These are phyloP conservation scores for Coccomyxa sp. DNA, from an alignment of 139 green algal genomes.

Conservation along the genomic window DNA sequence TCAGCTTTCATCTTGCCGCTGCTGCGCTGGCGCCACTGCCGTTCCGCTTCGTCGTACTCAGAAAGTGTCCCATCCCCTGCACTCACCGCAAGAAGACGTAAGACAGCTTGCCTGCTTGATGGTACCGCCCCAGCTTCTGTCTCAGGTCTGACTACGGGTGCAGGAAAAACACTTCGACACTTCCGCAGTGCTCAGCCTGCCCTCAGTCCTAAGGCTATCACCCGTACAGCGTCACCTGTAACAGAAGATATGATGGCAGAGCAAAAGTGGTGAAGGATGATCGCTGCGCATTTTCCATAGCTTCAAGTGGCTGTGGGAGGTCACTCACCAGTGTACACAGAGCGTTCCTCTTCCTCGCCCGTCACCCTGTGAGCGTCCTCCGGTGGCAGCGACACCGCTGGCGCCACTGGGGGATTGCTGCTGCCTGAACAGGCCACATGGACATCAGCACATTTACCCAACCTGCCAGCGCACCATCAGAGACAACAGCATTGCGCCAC, in stretches of 20 bases:
- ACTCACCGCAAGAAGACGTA: too few relatives aligned
- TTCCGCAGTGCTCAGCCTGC: neutral
- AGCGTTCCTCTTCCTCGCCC: constrained; percentile 73
- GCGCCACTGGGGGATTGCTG: neutral
- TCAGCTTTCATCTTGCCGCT: too few relatives aligned
- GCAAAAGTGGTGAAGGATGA: too few relatives aligned
- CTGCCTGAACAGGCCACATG: neutral
- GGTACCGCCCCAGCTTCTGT: too few relatives aligned
- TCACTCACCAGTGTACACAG: constrained; percentile 41
- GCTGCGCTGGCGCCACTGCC: neutral
- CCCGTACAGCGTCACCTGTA: neutral
- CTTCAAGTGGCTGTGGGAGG: neutral
- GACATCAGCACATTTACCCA: constrained; percentile 17
- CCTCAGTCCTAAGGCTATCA: neutral
- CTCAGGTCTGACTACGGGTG: neutral
- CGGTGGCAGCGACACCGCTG: constrained; percentile 19
- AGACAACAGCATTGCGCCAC: neutral
- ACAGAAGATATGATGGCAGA: neutral
- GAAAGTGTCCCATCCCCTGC: neutral
- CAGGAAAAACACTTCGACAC: neutral
- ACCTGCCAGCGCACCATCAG: neutral
- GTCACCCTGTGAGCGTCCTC: constrained; percentile 47
- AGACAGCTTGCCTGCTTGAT: too few relatives aligned
- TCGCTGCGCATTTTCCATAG: too few relatives aligned
- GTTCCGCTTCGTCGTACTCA: neutral